phyloP scores from a whole-genome alignment of 2,329 filamentous ascomycete species.

The Dactylonectria macrodidyma region DNA sequence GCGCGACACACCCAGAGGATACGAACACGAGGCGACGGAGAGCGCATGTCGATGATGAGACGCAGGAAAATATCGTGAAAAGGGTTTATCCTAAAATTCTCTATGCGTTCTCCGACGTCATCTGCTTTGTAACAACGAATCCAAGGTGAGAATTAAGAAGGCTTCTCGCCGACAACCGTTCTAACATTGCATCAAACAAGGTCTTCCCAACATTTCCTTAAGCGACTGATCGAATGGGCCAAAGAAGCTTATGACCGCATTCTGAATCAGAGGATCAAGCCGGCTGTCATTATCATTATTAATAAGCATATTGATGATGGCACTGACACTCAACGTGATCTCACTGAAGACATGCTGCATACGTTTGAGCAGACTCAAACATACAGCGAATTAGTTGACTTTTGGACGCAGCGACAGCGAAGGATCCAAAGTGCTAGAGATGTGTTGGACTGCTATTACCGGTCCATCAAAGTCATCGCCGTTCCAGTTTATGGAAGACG shows the following conservation, averaged over 20 bases:
- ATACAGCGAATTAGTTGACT: background rate
- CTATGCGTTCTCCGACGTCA: conserved; percentile 30
- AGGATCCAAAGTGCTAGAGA: background rate
- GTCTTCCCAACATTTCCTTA: conserved; percentile 1
- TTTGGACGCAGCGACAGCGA: conserved; percentile 7
- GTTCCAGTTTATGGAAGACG: conserved; percentile 13
- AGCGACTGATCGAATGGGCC: conserved; percentile 28
- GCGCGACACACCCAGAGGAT: background rate
- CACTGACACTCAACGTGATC: background rate
- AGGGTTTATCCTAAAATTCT: conserved; percentile 31
- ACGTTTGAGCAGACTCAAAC: background rate
- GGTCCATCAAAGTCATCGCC: conserved; percentile 22
- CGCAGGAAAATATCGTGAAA: conserved; percentile 17
- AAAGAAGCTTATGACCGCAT: conserved; percentile 31
- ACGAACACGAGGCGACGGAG: background rate
- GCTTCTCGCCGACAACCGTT: background rate
- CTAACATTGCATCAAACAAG: background rate
- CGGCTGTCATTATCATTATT: conserved; percentile 31
- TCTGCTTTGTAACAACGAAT: conserved; percentile 34
- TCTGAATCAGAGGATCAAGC: conserved; percentile 17
- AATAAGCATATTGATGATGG: conserved; percentile 23
- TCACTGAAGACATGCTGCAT: background rate
- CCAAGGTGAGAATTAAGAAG: conserved; percentile 18
- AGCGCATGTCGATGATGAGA: conserved; percentile 5
- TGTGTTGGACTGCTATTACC: conserved; percentile 28